Evolutionary conservation across 352 stramenopile species (phyloP).

Genomic region (Globisporangium solare): DNA sequence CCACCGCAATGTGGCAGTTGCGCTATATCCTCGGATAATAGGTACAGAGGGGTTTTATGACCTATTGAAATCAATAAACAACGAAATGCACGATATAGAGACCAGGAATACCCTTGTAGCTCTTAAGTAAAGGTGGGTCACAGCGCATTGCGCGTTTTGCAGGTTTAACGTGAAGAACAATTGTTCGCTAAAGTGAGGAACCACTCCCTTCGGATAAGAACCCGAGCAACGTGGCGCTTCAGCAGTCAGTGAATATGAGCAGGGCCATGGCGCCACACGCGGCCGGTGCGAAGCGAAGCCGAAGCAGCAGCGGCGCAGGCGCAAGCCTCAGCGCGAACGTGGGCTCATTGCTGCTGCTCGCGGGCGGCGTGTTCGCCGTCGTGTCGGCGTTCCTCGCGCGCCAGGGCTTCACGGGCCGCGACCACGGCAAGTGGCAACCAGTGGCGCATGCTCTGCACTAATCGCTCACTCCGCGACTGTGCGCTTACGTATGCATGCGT

Average conservation of each 20-base stretch:
- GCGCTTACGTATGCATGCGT: neutral
- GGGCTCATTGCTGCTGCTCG: conserved; percentile 39
- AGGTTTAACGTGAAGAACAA: no score
- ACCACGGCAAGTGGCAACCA: conserved; percentile 24
- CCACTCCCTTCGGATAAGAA: neutral
- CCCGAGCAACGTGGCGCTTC: neutral
- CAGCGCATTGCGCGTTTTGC: no score
- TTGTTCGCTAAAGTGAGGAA: neutral
- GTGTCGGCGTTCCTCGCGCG: conserved; percentile 45
- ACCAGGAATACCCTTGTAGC: neutral
- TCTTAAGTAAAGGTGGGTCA: neutral
- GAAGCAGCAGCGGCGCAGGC: neutral
- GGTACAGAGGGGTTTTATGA: no score
- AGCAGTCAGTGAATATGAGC: neutral
- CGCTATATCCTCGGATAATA: no score
- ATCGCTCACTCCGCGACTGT: neutral
- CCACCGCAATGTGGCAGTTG: no score
- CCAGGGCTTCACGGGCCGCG: conserved; percentile 49
- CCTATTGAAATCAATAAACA: no score
- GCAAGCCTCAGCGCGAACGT: conserved; percentile 15
- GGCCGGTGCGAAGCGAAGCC: neutral
- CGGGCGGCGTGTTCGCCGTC: conserved; percentile 32
- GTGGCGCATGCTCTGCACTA: no score
- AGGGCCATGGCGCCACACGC: neutral
- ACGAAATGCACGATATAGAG: no score